These are phyloP conservation scores for Cercospora sesami DNA, from an alignment of 2,329 filamentous ascomycete genomes.

Conservation along the genomic window DNA sequence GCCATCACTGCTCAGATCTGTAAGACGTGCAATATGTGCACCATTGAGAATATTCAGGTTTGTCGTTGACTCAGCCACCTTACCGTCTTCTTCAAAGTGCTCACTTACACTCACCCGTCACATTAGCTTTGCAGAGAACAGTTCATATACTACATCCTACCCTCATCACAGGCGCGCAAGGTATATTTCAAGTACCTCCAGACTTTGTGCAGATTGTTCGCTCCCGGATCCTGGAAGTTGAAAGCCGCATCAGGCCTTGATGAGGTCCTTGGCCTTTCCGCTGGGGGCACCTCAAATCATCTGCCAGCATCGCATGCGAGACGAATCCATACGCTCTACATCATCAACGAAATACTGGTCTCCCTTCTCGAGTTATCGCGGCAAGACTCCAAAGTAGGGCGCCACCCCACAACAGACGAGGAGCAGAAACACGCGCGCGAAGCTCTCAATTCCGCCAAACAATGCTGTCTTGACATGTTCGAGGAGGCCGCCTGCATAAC, in stretches of 20 bases:
- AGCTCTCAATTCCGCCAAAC: neutral
- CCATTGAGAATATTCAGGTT: conserved; percentile 30
- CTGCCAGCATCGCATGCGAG: conserved; percentile 24
- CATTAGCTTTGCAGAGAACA: conserved; percentile 27
- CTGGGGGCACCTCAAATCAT: neutral
- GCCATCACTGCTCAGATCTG: conserved; percentile 15
- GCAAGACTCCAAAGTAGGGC: neutral
- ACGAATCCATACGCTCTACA: conserved; percentile 29
- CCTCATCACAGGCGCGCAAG: conserved; percentile 14
- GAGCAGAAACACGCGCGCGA: neutral
- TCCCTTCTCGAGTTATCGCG: neutral
- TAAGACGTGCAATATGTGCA: conserved; percentile 28
- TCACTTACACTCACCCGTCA: conserved; percentile 23
- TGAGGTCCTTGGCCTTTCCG: conserved; percentile 5
- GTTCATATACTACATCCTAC: conserved; percentile 26
- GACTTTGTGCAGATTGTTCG: conserved; percentile 20
- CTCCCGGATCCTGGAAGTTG: neutral
- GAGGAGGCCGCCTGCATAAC: neutral
- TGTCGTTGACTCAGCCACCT: conserved; percentile 14
- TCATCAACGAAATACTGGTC: conserved; percentile 27
- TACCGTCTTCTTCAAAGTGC: neutral
- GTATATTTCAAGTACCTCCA: conserved; percentile 26
- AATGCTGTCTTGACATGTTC: neutral
- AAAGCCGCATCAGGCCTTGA: conserved; percentile 5
- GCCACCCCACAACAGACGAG: neutral